phyloP scores from a whole-genome alignment of 306 rosid genomes.

The Gastrolobium bilobum region DNA sequence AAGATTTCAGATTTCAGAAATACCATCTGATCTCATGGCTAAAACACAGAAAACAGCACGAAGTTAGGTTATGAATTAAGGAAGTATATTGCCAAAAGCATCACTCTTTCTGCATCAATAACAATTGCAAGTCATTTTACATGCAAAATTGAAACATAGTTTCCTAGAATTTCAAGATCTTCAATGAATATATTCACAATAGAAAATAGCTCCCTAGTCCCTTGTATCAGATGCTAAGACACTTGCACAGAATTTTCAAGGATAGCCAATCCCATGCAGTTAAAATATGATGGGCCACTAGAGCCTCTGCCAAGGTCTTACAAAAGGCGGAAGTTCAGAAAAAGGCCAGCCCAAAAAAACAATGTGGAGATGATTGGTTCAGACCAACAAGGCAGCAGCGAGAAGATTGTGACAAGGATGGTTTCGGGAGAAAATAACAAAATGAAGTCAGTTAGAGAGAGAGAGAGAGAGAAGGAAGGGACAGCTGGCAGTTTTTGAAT shows the following conservation, averaged over 20 bases:
- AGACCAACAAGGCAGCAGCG: too few relatives aligned
- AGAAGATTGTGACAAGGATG: too few relatives aligned
- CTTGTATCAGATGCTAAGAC: not conserved
- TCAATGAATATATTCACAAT: not conserved
- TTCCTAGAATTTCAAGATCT: constrained; percentile 20
- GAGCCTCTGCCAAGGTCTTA: too few relatives aligned
- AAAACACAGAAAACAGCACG: constrained; percentile 24
- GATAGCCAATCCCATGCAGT: not conserved
- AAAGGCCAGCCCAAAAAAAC: too few relatives aligned
- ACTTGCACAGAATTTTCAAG: not conserved
- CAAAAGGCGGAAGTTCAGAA: too few relatives aligned
- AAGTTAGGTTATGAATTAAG: constrained; percentile 8
- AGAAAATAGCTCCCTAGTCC: not conserved
- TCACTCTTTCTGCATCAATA: not conserved
- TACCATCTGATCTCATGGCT: constrained; percentile 24
- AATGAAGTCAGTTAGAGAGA: too few relatives aligned
- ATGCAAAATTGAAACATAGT: constrained; percentile 26
- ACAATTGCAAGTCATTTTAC: not conserved
- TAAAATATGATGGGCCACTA: too few relatives aligned
- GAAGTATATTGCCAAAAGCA: constrained; percentile 27
- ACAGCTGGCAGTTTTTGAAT: too few relatives aligned
- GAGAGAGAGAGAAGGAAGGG: too few relatives aligned
- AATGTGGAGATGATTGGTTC: too few relatives aligned
- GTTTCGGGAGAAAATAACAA: too few relatives aligned
- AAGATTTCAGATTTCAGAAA: constrained; percentile 12